Evolutionary conservation across 768 basidiomycete genomes (phyloP).

Genomic region (Hysterangium stoloniferum): DNA sequence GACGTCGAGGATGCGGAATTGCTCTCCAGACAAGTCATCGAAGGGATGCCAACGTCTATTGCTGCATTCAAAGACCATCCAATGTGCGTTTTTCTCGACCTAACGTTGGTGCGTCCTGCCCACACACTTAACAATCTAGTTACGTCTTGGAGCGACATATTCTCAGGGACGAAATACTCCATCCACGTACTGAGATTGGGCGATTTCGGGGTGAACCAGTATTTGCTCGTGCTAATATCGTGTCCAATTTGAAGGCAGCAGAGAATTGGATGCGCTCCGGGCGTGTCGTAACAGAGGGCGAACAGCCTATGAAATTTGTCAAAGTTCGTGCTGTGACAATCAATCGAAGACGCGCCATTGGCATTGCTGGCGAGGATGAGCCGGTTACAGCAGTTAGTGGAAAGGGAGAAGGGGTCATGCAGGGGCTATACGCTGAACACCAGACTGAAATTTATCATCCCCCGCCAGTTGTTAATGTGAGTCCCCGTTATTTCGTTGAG

Average conservation of each 20-base stretch:
- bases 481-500: constrained; percentile 20
- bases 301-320: constrained; percentile 84
- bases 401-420: constrained; percentile 46
- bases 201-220: constrained; percentile 92
- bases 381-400: constrained; percentile 21
- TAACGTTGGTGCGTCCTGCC: background rate
- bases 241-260: constrained; percentile 71
- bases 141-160: constrained; percentile 85
- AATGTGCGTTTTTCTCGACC: constrained; percentile 42
- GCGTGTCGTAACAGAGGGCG: constrained; percentile 57
- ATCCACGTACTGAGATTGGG: constrained; percentile 75
- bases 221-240: constrained; percentile 75
- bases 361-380: constrained; percentile 34
- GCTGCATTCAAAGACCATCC: constrained; percentile 95
- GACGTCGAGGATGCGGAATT: constrained; percentile 91
- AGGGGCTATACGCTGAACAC: constrained; percentile 75
- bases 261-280: constrained; percentile 96
- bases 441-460: constrained; percentile 84
- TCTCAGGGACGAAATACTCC: constrained; percentile 77
- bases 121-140: constrained; percentile 30
- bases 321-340: constrained; percentile 82
- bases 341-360: constrained; percentile 64
- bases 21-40: constrained; percentile 62
- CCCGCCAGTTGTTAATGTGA: constrained; percentile 75
- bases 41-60: constrained; percentile 90